Percentiles rank a stretch among this genome's conserved stretches.
Conservation (phyloP, 2,329 filamentous ascomycete genomes). For the Pyrenophora seminiperda region DNA sequence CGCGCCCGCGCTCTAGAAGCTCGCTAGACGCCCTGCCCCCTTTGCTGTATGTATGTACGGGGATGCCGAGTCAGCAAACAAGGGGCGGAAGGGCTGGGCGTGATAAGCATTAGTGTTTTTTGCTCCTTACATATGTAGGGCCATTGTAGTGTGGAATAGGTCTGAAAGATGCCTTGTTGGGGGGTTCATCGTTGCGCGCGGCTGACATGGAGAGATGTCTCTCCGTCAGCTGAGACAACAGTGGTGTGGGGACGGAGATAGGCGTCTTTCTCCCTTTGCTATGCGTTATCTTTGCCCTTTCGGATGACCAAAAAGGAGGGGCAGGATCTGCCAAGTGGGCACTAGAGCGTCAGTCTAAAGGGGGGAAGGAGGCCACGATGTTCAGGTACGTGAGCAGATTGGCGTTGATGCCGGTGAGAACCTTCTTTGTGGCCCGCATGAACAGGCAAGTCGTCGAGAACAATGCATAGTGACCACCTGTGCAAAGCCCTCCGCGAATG, state of each 20-base stretch:
- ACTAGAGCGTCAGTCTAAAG: constrained; percentile 5
- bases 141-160: constrained; percentile 6
- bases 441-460: neutral
- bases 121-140: constrained; percentile 1
- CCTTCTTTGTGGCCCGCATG: no score
- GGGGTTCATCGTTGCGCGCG: constrained; percentile 9
- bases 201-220: constrained; percentile 10
- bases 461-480: no score
- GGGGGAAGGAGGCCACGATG: constrained; percentile 19
- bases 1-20: constrained; percentile 20
- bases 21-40: constrained; percentile 32
- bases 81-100: constrained; percentile 18
- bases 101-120: constrained; percentile 8
- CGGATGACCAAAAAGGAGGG: constrained; percentile 12
- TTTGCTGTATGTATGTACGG: constrained; percentile 23
- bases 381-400: constrained; percentile 22
- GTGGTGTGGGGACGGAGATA: constrained; percentile 16
- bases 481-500: neutral
- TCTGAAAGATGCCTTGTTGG: neutral
- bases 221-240: constrained; percentile 19
- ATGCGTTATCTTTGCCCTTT: constrained; percentile 24
- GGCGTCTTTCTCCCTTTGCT: constrained; percentile 6
- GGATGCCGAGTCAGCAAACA: constrained; percentile 24
- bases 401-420: constrained; percentile 10
- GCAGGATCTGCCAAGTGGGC: constrained; percentile 12